Percentiles rank a stretch among this genome's conserved stretches.
phyloP scores from a whole-genome alignment of 2,329 filamentous ascomycete species.

The Chrysoporthe cubensis region DNA sequence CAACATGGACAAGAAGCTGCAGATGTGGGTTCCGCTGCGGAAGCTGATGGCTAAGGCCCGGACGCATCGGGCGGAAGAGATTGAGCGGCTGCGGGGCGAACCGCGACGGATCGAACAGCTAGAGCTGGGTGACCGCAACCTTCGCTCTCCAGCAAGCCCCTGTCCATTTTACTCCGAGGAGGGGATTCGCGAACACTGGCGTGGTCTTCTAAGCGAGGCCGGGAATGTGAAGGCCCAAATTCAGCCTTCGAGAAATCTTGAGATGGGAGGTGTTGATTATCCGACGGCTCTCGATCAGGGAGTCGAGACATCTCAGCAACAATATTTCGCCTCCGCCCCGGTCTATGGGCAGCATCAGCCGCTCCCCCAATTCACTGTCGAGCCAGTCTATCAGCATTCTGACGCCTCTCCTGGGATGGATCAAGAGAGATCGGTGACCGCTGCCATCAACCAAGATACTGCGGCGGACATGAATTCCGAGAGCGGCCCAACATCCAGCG shows the following conservation, averaged over 20 bases:
- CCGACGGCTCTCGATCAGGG: background rate
- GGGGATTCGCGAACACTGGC: constrained; percentile 39
- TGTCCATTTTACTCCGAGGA: constrained; percentile 36
- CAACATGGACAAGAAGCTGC: constrained; percentile 37
- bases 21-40: constrained; percentile 47
- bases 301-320: background rate
- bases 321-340: background rate
- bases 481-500: background rate
- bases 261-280: background rate
- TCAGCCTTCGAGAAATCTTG: background rate
- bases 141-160: constrained; percentile 37
- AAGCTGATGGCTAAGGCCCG: constrained; percentile 45
- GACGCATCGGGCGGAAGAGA: constrained; percentile 42
- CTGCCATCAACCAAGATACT: background rate
- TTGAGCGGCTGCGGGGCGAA: constrained; percentile 40
- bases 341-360: background rate
- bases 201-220: constrained; percentile 33
- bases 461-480: background rate
- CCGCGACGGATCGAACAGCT: constrained; percentile 33
- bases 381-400: background rate
- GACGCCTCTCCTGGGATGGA: background rate
- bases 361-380: background rate
- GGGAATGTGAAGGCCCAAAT: background rate
- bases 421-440: background rate
- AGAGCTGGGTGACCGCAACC: constrained; percentile 36